Base-by-base conservation (phyloP, 176 grass and related monocot species). In the Musa acuminata region DNA sequence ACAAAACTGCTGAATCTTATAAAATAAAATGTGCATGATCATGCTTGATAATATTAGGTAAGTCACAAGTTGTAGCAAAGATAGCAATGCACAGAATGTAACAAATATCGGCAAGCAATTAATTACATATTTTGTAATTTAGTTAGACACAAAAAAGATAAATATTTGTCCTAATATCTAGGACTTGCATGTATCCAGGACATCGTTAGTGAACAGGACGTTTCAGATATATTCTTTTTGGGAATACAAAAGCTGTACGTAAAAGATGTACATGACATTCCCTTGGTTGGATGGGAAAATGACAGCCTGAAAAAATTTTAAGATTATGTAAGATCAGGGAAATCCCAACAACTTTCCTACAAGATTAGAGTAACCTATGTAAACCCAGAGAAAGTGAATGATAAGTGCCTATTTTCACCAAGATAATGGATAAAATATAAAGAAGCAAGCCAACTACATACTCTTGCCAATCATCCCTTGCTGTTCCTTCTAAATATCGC, bases 381-480 rank as follows among this genome's bases (percentile, higher is more conserved):
- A 49, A 50, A 49, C 29, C 29, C 27, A 11, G 17, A n/a, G 4
- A 17, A 69, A 49, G 19, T 70, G 48, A 48, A 70, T 70, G 43
- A 51, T 70, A 70, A 70, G 43, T 51, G 68, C 71, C 65, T 76
- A 2, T 43, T 43, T 43, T 43, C 35, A 6, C 35, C 35, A 43
- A 43, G 4, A 43, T 43, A 35, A 67, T 1, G 26, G 62, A 23
- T 76, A 84, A 55, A 71, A 49, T 22, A 51, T 63, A 20, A 79
- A 74, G n/a, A 65, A 26, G 51, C 64, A 53, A 51, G 19, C 10
- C 26, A 51, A 58, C 57, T 51, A 81, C 85, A 71, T 98, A 98
- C 95, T 91, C 88, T 89, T 98, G 90, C 86, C 88, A 98, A 82
- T 81, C 92, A 71, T 89, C 90, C 73, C 85, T 87, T 69, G 89